Conservation (phyloP, 2,329 filamentous ascomycete genomes). For the Thermothelomyces thermophilus region DNA sequence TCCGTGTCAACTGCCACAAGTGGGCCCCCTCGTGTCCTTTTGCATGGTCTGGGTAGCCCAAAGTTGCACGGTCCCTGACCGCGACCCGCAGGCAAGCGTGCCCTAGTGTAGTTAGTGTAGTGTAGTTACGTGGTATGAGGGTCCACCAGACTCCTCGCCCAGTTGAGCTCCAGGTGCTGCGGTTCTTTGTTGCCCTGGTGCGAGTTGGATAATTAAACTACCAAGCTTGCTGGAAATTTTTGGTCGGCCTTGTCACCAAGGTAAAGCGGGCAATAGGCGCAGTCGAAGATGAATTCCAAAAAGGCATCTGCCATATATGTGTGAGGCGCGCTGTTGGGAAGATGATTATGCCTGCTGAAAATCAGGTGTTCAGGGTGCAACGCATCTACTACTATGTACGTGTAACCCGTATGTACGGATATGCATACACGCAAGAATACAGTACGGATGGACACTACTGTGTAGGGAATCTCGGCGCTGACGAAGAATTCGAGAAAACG, state of each 20-base stretch:
- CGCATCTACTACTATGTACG: too few relatives aligned
- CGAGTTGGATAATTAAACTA: too few relatives aligned
- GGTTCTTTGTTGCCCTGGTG: not conserved
- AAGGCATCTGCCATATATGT: not conserved
- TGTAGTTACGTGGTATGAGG: slow-evolving; percentile 12
- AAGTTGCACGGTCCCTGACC: slow-evolving; percentile 17
- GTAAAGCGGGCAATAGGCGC: not conserved
- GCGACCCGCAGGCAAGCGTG: not conserved
- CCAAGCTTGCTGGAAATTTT: not conserved
- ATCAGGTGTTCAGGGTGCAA: too few relatives aligned
- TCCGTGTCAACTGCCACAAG: slow-evolving; percentile 9
- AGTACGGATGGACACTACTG: too few relatives aligned
- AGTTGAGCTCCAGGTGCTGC: not conserved
- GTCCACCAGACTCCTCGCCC: not conserved
- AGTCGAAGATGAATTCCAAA: not conserved
- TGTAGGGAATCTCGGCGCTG: too few relatives aligned
- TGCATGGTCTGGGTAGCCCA: not conserved
- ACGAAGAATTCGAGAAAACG: too few relatives aligned
- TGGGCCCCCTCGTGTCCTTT: not conserved
- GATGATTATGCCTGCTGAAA: too few relatives aligned
- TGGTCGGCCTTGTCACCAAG: not conserved
- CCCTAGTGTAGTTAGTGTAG: too few relatives aligned
- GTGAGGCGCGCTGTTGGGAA: not conserved
- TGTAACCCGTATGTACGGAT: too few relatives aligned
- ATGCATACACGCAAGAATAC: too few relatives aligned